Percentiles rank a stretch among this genome's conserved stretches.
These are phyloP conservation scores for Phlebiopsis flavidoalba DNA, from an alignment of 768 basidiomycete genomes.

Conservation along the genomic window DNA sequence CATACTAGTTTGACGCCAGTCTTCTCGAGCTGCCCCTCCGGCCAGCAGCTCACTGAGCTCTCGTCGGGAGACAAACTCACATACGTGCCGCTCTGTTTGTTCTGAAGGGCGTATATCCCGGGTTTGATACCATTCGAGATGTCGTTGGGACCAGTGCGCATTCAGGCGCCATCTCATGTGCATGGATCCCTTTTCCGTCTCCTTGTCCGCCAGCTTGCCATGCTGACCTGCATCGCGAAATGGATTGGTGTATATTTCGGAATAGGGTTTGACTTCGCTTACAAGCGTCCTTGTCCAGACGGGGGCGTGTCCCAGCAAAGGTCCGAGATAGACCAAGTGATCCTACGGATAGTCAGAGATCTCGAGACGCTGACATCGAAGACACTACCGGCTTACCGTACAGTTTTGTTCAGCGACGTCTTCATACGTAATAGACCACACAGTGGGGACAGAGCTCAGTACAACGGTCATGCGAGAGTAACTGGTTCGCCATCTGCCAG, in stretches of 20 bases:
- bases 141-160: neutral
- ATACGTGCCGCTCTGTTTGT: conserved; percentile 1
- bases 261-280: neutral
- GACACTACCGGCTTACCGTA: neutral
- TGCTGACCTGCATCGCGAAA: neutral
- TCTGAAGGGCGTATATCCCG: conserved; percentile 7
- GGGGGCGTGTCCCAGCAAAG: conserved; percentile 3
- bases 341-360: neutral
- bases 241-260: neutral
- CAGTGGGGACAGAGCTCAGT: conserved; percentile 4
- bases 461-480: conserved; percentile 2
- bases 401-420: neutral
- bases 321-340: conserved; percentile 6
- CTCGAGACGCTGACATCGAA: neutral
- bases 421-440: neutral
- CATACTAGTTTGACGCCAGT: neutral
- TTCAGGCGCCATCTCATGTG: neutral
- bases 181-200: neutral
- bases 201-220: neutral
- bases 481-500: conserved; percentile 1
- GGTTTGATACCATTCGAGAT: neutral
- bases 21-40: neutral
- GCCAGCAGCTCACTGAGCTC: conserved; percentile 4
- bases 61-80: conserved; percentile 3
- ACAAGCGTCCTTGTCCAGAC: neutral